Conservation (phyloP, 75 land plant genomes). For the Isoetes taiwanensis region DNA sequence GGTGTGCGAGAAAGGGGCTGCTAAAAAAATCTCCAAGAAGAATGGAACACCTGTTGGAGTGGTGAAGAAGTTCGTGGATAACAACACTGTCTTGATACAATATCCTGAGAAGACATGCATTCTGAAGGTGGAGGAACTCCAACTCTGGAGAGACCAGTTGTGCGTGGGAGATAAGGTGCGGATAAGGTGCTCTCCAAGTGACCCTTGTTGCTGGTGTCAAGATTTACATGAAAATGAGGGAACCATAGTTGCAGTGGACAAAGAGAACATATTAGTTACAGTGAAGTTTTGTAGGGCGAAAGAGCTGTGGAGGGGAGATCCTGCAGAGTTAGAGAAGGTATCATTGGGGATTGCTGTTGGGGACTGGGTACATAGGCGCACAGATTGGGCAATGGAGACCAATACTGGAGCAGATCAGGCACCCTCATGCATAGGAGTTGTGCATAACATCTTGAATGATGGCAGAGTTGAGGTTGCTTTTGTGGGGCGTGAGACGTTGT, state of each 20-base stretch:
- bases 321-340: constrained; percentile 57
- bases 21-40: constrained; percentile 13
- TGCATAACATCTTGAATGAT: constrained; percentile 51
- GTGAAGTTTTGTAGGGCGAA: constrained; percentile 63
- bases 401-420: constrained; percentile 18
- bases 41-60: too few relatives aligned
- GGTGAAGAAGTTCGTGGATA: constrained; percentile 16
- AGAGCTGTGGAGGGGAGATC: constrained; percentile 54
- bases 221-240: constrained; percentile 56
- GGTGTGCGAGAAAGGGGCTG: constrained; percentile 22
- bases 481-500: constrained; percentile 69
- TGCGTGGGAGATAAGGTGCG: constrained; percentile 71
- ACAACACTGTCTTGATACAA: constrained; percentile 12
- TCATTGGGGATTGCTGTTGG: constrained; percentile 59
- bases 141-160: constrained; percentile 45
- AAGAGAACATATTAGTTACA: constrained; percentile 35
- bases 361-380: constrained; percentile 62
- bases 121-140: neutral
- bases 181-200: constrained; percentile 39
- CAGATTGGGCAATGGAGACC: constrained; percentile 15
- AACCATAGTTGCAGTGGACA: constrained; percentile 30
- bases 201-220: constrained; percentile 32
- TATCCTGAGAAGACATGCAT: constrained; percentile 13
- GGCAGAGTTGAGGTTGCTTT: constrained; percentile 65
- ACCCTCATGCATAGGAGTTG: constrained; percentile 66